Percentiles rank a stretch among this genome's conserved stretches.
These are phyloP conservation scores for Colletotrichum lupini DNA, from an alignment of 2,329 filamentous ascomycete species.

Conservation along the genomic window DNA sequence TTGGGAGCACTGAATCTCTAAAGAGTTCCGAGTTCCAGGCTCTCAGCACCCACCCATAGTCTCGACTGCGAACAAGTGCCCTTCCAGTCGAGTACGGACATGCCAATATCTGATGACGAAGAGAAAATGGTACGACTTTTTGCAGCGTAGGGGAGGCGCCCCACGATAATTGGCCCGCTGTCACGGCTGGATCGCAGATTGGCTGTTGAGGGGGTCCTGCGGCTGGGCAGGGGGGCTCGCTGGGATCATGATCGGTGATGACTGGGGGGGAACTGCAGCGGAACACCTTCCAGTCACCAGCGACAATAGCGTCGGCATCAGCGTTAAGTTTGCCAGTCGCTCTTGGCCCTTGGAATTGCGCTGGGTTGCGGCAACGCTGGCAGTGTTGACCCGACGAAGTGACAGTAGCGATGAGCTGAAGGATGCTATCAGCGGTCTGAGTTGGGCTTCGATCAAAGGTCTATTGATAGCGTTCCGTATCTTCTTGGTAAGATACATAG, in stretches of 20 bases:
- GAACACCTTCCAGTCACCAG: conserved; percentile 21
- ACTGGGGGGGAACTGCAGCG: neutral
- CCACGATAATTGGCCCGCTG: conserved; percentile 37
- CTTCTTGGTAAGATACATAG: neutral
- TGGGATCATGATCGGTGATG: conserved; percentile 19
- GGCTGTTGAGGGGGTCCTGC: conserved; percentile 29
- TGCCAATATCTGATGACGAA: conserved; percentile 35
- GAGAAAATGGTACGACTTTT: conserved; percentile 39
- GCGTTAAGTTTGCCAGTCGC: neutral
- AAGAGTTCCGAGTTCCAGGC: neutral
- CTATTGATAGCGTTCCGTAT: neutral
- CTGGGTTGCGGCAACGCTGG: neutral
- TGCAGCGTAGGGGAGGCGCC: conserved; percentile 31
- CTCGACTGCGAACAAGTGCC: conserved; percentile 28
- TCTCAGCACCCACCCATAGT: conserved; percentile 10
- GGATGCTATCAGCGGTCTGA: neutral
- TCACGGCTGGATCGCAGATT: conserved; percentile 39
- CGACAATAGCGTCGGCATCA: neutral
- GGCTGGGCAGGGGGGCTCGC: conserved; percentile 27
- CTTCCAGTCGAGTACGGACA: conserved; percentile 10
- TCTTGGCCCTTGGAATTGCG: neutral
- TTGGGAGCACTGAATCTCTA: neutral
- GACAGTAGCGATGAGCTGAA: neutral
- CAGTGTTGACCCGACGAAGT: neutral
- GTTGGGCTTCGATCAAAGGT: neutral